Conservation (phyloP, 495 filamentous ascomycete species). For the Lasiosphaeriaceae sp. region DNA sequence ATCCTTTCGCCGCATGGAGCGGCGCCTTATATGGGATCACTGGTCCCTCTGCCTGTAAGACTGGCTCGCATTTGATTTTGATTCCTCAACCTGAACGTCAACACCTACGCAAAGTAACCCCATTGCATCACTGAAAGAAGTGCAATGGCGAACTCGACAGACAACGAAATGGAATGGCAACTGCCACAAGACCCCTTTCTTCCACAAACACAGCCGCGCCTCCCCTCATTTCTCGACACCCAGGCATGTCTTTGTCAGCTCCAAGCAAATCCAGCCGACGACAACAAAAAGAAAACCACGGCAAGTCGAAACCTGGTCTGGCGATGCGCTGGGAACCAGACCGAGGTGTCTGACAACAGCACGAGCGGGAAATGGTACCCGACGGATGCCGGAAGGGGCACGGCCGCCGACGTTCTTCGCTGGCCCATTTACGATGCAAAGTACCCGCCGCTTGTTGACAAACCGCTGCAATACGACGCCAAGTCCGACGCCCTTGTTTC, state of each 20-base stretch:
- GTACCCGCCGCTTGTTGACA: constrained; percentile 21
- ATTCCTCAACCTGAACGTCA: too few species aligned
- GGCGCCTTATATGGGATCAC: too few species aligned
- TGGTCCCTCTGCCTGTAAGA: too few species aligned
- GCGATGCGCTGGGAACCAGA: constrained; percentile 39
- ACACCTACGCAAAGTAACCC: too few species aligned
- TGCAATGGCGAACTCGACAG: not conserved
- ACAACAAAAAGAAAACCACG: not conserved
- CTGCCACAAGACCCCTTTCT: constrained; percentile 29
- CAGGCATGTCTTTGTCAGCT: constrained; percentile 37
- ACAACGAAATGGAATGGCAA: not conserved
- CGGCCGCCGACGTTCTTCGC: constrained; percentile 4
- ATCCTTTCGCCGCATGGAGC: too few species aligned
- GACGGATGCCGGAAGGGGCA: constrained; percentile 8
- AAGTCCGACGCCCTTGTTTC: constrained; percentile 10
- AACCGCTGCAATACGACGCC: constrained; percentile 10
- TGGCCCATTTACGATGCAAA: constrained; percentile 26
- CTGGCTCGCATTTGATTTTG: too few species aligned
- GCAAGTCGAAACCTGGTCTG: constrained; percentile 12
- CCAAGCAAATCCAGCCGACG: constrained; percentile 6
- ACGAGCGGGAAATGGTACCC: constrained; percentile 41
- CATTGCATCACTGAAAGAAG: not conserved
- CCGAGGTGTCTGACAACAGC: constrained; percentile 19
- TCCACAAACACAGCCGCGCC: constrained; percentile 16
- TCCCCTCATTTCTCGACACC: constrained; percentile 39